A percentile compares a stretch with the other conserved stretches of the same genome.
These are phyloP conservation scores for Eimeria nieschulzi DNA, from an alignment of 169 alveolate genomes.

Conservation along the genomic window DNA sequence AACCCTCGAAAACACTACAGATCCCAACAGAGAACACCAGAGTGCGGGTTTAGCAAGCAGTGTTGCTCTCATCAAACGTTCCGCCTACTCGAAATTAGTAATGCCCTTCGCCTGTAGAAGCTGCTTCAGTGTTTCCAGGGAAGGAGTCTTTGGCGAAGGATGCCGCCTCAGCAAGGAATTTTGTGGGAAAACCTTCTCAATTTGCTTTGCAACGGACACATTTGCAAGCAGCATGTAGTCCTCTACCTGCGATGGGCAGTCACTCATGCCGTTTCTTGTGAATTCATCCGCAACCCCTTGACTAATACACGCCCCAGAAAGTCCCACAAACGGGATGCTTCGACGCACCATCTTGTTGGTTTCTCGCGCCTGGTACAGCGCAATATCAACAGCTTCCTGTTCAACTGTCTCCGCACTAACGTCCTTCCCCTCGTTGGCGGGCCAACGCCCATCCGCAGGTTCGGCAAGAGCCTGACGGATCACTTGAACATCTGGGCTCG, in stretches of 20 bases:
- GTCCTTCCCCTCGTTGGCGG: not conserved
- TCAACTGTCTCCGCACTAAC: not conserved
- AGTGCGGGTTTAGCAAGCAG: not conserved
- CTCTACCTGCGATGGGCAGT: conserved; percentile 82
- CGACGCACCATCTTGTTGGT: conserved; percentile 83
- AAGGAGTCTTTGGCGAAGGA: conserved; percentile 79
- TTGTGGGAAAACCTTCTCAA: conserved; percentile 74
- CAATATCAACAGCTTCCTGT: conserved; percentile 78
- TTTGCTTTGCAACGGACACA: conserved; percentile 93
- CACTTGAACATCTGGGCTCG: conserved; percentile 92
- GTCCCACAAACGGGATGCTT: not conserved
- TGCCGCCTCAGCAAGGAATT: conserved; percentile 62
- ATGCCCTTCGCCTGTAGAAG: conserved; percentile 81
- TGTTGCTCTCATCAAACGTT: not conserved
- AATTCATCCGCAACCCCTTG: not conserved
- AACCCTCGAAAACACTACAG: not conserved
- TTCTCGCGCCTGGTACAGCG: conserved; percentile 77
- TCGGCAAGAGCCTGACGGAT: not conserved
- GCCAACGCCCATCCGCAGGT: not conserved
- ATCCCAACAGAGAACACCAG: not conserved
- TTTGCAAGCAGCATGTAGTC: conserved; percentile 99
- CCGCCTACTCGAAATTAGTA: conserved; percentile 82
- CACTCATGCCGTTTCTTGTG: not conserved
- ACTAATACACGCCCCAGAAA: not conserved
- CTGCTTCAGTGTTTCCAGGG: conserved; percentile 62